Evolutionary conservation across 371 early-diverging fungal genomes (phyloP).

Genomic region (Sporodiniella umbellata): DNA sequence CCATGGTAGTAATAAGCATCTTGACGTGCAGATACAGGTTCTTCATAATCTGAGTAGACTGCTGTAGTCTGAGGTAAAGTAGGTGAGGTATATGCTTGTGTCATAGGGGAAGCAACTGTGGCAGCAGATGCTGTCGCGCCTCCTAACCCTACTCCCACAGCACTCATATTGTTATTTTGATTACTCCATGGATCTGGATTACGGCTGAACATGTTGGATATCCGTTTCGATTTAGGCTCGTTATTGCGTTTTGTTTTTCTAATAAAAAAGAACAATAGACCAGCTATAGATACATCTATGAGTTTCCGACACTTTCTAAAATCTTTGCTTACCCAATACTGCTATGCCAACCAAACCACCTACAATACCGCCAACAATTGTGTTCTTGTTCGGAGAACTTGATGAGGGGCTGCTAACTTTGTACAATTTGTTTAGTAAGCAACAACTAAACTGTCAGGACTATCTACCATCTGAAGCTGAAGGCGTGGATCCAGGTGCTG

Average conservation of each 20-base stretch:
- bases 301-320: background rate
- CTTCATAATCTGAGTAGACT: too few species aligned
- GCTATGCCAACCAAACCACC: background rate
- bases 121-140: background rate
- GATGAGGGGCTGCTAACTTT: background rate
- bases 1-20: too few species aligned
- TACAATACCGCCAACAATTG: conserved; percentile 2
- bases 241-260: background rate
- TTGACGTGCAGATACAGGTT: too few species aligned
- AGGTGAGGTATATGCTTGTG: too few species aligned
- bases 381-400: background rate
- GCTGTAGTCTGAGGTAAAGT: too few species aligned
- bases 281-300: background rate
- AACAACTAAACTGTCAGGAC: too few species aligned
- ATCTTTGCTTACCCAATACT: background rate
- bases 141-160: background rate
- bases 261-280: background rate
- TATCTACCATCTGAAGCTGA: too few species aligned
- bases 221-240: background rate
- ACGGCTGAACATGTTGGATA: background rate
- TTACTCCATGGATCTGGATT: background rate
- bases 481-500: too few species aligned
- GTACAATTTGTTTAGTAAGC: too few species aligned
- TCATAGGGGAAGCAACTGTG: background rate
- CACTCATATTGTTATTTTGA: background rate